These are phyloP conservation scores for Chlamydomonas reinhardtii DNA, from an alignment of 163 green algal genomes.

Conservation along the genomic window DNA sequence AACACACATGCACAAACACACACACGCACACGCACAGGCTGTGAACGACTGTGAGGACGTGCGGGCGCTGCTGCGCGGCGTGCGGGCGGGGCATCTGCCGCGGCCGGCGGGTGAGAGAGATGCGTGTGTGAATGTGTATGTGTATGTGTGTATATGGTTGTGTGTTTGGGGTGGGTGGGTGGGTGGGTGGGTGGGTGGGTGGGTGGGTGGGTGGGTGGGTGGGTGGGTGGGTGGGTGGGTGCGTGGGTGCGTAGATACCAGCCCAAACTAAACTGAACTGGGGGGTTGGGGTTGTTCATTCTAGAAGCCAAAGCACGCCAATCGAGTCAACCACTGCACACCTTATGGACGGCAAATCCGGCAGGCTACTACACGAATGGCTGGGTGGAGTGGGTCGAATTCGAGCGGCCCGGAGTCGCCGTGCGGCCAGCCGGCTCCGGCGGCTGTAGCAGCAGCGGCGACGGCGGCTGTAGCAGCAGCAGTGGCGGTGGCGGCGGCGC, in stretches of 20 bases:
- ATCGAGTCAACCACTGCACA: no score
- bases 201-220: no score
- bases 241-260: no score
- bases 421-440: neutral
- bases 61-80: neutral
- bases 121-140: no score
- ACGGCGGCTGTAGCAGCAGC: neutral
- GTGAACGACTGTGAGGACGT: constrained; percentile 8
- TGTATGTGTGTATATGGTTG: no score
- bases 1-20: neutral
- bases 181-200: no score
- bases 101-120: neutral
- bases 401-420: neutral
- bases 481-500: neutral
- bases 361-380: constrained; percentile 27
- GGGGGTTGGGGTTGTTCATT: no score
- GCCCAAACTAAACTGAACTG: no score
- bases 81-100: neutral
- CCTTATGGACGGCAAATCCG: no score
- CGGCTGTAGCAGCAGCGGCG: neutral
- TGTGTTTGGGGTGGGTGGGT: no score
- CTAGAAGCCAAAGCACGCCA: no score
- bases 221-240: no score
- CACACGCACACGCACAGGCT: neutral
- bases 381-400: constrained; percentile 40